Evolutionary conservation across 345 rosid genomes (phyloP).

Genomic region (Citrus mangshanensis): DNA sequence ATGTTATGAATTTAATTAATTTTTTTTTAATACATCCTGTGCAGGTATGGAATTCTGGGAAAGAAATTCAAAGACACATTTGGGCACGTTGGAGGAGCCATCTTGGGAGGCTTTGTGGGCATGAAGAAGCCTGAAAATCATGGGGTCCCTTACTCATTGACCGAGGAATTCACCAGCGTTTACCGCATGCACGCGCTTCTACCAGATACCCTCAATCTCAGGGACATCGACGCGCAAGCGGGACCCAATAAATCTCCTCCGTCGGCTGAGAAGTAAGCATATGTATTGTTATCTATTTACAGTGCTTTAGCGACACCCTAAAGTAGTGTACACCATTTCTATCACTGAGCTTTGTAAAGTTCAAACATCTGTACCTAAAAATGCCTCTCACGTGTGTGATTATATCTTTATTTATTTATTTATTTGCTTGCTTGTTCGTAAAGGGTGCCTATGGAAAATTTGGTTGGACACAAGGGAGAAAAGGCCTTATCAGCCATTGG

Average conservation of each 20-base stretch:
- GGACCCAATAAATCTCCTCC: conserved; percentile 46
- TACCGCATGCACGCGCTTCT: conserved; percentile 58
- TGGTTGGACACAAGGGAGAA: conserved; percentile 48
- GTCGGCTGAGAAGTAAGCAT: conserved; percentile 20
- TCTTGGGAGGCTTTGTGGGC: conserved; percentile 51
- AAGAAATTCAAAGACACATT: conserved; percentile 57
- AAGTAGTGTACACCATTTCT: too few species aligned
- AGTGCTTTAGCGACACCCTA: too few species aligned
- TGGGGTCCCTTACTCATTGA: conserved; percentile 60
- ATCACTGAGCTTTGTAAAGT: too few species aligned
- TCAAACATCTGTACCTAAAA: too few species aligned
- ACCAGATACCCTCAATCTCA: conserved; percentile 41
- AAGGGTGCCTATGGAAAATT: conserved; percentile 31
- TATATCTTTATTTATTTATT: too few species aligned
- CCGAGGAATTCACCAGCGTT: conserved; percentile 62
- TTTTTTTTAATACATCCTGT: too few species aligned
- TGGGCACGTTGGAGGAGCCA: conserved; percentile 45
- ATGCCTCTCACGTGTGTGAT: too few species aligned
- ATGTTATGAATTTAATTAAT: too few species aligned
- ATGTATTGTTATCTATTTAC: too few species aligned
- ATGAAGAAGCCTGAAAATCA: conserved; percentile 41
- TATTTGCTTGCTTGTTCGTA: not conserved
- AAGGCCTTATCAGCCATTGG: conserved; percentile 34
- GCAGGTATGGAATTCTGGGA: conserved; percentile 57
- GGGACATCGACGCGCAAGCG: conserved; percentile 26